Base-by-base conservation (phyloP, 257 asterid genomes). In the Avicennia marina region DNA sequence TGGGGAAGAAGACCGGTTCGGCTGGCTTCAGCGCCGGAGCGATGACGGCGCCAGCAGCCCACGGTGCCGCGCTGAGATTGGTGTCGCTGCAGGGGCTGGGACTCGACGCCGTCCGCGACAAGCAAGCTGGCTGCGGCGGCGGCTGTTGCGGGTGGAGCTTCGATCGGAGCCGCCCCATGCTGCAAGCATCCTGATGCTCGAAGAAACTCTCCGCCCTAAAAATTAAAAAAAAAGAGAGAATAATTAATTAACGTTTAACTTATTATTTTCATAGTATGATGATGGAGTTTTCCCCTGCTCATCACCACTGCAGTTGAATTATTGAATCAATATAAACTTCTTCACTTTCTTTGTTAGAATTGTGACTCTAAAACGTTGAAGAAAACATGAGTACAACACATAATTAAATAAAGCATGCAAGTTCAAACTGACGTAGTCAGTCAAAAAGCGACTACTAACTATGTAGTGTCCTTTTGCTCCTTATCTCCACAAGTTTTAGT, bases 131-230 rank as follows among this genome's bases (percentile, higher is more conserved):
- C 10, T 66, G 52, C 67, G 69, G 75, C 64, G 67, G 85, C 53
- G 67, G 73, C 24, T 49, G 78, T 3, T 53, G 70, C 27, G 36
- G 72, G 54, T 58, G 79, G 42, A 71, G 42, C 1, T 76, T 80
- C 6, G 93, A 62, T 31, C 69, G 75, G 57, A 73, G 67, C 0
- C 68, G 78, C 6, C 82, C 77, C 70, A 83, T 34, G 21, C 64
- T 69, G 56, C 94, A 88, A 8, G 72, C 76, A 48, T 85, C 90
- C 59, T 80, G 95, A 45, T 86, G 95, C 65, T 86, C 95, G 1
- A 86, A 83, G 69, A 87, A 84, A 48, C 86, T 84, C 81, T 87
- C 96, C 74, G 81, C 94, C 78, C 95, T 85, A 39, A 6, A 56
- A 48, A 26, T 21, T 33, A 16, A 22, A 46, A 29, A 36, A 0